These are phyloP conservation scores for Wickerhamiella cacticola DNA, from an alignment of 805 yeast genomes.

Conservation along the genomic window DNA sequence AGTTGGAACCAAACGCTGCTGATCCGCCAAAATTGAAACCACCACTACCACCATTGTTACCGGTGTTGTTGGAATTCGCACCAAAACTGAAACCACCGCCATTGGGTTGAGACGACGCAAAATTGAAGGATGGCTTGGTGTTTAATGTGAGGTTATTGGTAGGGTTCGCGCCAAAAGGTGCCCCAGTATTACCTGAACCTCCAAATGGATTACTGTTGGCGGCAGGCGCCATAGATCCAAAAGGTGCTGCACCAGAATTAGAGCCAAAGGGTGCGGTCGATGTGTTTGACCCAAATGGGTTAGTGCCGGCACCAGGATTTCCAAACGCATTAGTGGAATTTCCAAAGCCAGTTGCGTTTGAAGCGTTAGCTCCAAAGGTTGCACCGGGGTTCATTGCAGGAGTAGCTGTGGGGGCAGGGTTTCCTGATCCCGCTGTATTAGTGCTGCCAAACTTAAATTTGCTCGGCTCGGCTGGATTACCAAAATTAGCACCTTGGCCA, in stretches of 20 bases:
- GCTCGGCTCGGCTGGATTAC: neutral
- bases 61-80: neutral
- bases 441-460: neutral
- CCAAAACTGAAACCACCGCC: slow-evolving; percentile 3
- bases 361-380: neutral
- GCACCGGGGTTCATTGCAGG: too few species aligned
- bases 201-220: too few species aligned
- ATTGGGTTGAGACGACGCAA: neutral
- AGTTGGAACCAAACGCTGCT: neutral
- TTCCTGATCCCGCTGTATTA: neutral
- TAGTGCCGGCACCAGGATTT: neutral
- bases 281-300: neutral
- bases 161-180: neutral
- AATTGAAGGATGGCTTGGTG: slow-evolving; percentile 7
- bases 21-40: neutral
- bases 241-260: neutral
- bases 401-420: too few species aligned
- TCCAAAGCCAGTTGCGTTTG: too few species aligned
- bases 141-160: neutral
- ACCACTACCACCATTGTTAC: neutral
- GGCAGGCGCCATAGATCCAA: too few species aligned
- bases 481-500: neutral
- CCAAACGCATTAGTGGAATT: neutral
- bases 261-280: neutral
- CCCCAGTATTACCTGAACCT: too few species aligned